phyloP scores from a whole-genome alignment of 106 monocot genomes.

The Dendrobium officinale region DNA sequence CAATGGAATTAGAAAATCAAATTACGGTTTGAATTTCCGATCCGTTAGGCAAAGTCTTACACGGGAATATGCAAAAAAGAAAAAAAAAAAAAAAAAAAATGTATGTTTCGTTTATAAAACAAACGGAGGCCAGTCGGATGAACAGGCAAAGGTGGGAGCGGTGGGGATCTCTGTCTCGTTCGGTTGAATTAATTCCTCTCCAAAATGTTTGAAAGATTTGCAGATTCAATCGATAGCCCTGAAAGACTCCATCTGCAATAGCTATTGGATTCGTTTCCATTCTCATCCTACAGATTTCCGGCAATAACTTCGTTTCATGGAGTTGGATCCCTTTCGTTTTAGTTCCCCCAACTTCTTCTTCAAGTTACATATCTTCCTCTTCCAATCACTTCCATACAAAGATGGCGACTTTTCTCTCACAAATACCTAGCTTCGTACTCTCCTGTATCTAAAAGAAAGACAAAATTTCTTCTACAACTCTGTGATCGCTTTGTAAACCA shows the following conservation, averaged over 20 bases:
- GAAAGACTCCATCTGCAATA: too few relatives aligned
- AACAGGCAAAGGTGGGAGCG: background rate
- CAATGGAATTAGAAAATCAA: too few relatives aligned
- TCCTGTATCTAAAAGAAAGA: background rate
- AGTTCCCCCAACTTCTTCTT: background rate
- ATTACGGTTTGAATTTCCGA: too few relatives aligned
- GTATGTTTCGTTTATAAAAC: background rate
- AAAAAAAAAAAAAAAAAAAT: too few relatives aligned
- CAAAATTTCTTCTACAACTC: background rate
- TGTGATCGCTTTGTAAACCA: background rate
- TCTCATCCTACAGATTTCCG: background rate
- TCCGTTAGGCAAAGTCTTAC: too few relatives aligned
- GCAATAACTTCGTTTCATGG: background rate
- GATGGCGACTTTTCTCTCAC: background rate
- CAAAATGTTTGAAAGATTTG: background rate
- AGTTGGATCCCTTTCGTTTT: background rate
- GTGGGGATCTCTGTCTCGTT: background rate
- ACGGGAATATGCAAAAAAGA: too few relatives aligned
- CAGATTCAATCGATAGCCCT: background rate
- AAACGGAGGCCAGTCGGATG: background rate
- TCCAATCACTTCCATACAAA: background rate
- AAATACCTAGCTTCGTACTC: background rate
- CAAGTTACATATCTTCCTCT: background rate
- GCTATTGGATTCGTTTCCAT: background rate
- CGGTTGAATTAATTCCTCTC: background rate